These are phyloP conservation scores for Agaricus blazei DNA, from an alignment of 768 basidiomycete species.

Conservation along the genomic window DNA sequence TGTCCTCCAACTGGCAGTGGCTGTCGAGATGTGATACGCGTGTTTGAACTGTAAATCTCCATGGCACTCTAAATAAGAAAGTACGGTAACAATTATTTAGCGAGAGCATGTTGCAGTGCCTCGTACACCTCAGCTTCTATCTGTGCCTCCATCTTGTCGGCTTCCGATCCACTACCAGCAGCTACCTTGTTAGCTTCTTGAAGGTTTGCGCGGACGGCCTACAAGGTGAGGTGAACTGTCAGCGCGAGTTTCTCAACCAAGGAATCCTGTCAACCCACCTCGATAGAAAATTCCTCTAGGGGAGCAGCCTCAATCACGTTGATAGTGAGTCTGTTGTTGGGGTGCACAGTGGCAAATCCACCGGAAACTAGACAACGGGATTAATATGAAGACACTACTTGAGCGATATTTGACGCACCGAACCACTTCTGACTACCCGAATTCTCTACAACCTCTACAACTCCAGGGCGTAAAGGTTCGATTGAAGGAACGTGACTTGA, in stretches of 20 bases:
- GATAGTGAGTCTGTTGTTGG: slow-evolving; percentile 93
- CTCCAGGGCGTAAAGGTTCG: slow-evolving; percentile 89
- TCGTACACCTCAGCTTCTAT: slow-evolving; percentile 98
- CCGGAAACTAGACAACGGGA: slow-evolving; percentile 64
- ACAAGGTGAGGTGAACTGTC: slow-evolving; percentile 7
- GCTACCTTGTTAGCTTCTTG: slow-evolving; percentile 83
- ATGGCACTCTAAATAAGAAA: not conserved
- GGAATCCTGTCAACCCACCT: slow-evolving; percentile 46
- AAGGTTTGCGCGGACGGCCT: slow-evolving; percentile 90
- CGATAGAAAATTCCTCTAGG: slow-evolving; percentile 83
- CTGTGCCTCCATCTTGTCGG: slow-evolving; percentile 88
- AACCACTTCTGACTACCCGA: slow-evolving; percentile 92
- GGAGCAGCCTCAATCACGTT: slow-evolving; percentile 97
- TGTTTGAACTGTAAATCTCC: not conserved
- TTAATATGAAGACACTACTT: not conserved
- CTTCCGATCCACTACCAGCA: slow-evolving; percentile 81
- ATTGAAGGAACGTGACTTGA: slow-evolving; percentile 99
- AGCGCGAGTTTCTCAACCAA: not conserved
- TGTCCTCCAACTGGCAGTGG: not conserved
- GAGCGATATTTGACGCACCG: slow-evolving; percentile 51
- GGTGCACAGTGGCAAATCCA: slow-evolving; percentile 97
- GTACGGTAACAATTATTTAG: slow-evolving; percentile 25
- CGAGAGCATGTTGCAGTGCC: slow-evolving; percentile 83
- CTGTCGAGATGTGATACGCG: not conserved
- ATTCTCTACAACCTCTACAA: slow-evolving; percentile 90